Evolutionary conservation across 768 basidiomycete species (phyloP), one percentile per base, ranked within the genome.

Genomic region (Boletus patriciae): DNA sequence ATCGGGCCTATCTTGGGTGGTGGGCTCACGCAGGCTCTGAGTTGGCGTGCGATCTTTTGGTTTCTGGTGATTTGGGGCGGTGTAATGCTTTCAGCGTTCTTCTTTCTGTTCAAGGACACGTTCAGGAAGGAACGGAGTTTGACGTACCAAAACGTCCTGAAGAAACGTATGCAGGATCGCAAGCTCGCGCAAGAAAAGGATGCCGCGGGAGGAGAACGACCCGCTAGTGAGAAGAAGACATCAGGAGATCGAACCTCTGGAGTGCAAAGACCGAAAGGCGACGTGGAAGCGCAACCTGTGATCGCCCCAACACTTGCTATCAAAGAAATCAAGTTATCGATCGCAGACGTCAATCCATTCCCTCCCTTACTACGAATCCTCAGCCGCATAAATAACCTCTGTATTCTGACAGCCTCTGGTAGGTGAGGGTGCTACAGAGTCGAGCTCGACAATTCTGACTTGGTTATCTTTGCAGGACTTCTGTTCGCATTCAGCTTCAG

Each of bases 11-110:
- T 92, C 31, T 63, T 92, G 34, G 90, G 90, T 6, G 89, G 91
- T 1, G 81, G 73, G 0, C 75, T 92, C 4, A 85, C 90, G 0
- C 78, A 85, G 52, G 81, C 76, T 0, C 83, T 87, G 66, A 77
- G 74, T 55, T 96, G 94, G 94, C 82, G 93, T 34, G 84, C 87
- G 1, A 82, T 89, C 1, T 93, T 96, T 72, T 94, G 90, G 83
- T 92, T 94, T 67, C 77, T 94, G 36, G 77, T 81, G 2, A 85
- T 87, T 29, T 79, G 85, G 60, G 81, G 82, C 6, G 85, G 83
- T 0, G 43, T 78, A 15, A 82, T 80, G 53, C 75, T 83, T 54
- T 38, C 82, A 21, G 73, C 78, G 16, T 91, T 92, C 70, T 55
- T 89, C 34, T 68, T 86, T n/a, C 73, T 86, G 65, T 91, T 94